Percentiles rank a stretch among this genome's conserved stretches.
Conservation (phyloP, 768 basidiomycete genomes). For the Boletus barrowsii region DNA sequence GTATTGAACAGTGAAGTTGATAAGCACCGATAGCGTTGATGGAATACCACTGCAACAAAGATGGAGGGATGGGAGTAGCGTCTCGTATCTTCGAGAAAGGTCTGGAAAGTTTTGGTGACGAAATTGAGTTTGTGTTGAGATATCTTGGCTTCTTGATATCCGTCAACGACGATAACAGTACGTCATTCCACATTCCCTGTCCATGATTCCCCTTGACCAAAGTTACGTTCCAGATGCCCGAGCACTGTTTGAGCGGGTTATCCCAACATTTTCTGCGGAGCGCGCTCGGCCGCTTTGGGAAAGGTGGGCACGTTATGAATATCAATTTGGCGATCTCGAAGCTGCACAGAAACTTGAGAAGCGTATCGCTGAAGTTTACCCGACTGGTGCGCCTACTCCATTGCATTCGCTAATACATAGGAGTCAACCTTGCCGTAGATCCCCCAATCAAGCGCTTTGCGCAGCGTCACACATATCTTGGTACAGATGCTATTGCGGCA, state of each 20-base stretch:
- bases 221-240: conserved; percentile 69
- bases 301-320: conserved; percentile 93
- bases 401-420: neutral
- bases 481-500: conserved; percentile 83
- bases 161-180: conserved; percentile 94
- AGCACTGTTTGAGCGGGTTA: conserved; percentile 90
- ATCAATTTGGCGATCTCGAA: conserved; percentile 89
- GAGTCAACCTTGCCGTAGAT: conserved; percentile 45
- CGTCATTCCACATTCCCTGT: conserved; percentile 27
- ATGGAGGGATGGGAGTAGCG: conserved; percentile 68
- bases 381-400: conserved; percentile 55
- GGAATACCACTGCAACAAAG: conserved; percentile 90
- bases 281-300: conserved; percentile 90
- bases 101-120: conserved; percentile 75
- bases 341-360: conserved; percentile 87
- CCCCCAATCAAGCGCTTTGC: conserved; percentile 90
- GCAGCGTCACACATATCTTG: conserved; percentile 68
- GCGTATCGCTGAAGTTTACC: conserved; percentile 84
- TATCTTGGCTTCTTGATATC: conserved; percentile 93
- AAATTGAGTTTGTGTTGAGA: conserved; percentile 80
- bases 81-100: conserved; percentile 94
- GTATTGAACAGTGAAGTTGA: conserved; percentile 3
- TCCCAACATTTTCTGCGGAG: conserved; percentile 72
- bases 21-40: conserved; percentile 62
- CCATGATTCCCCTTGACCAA: conserved; percentile 4